Conservation (phyloP, 2,329 filamentous ascomycete genomes). For the Alternaria gansuensis region DNA sequence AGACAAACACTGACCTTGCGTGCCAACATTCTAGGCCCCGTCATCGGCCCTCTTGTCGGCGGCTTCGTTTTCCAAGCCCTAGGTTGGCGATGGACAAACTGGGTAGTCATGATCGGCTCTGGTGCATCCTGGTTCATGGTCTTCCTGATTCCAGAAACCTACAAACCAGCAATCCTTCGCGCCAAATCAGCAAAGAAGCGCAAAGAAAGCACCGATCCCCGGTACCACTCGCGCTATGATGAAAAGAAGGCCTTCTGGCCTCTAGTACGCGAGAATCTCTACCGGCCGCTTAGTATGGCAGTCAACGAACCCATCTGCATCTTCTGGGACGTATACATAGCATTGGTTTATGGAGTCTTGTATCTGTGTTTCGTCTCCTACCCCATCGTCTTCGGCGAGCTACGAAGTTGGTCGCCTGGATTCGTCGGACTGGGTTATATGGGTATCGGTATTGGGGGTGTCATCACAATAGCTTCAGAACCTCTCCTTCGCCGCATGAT, state of each 20-base stretch:
- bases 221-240: constrained; percentile 84
- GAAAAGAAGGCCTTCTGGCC: constrained; percentile 70
- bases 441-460: constrained; percentile 70
- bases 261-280: constrained; percentile 77
- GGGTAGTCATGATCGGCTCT: constrained; percentile 70
- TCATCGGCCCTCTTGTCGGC: constrained; percentile 74
- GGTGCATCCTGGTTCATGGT: constrained; percentile 69
- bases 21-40: constrained; percentile 53
- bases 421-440: constrained; percentile 79
- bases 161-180: constrained; percentile 74
- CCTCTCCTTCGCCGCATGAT: constrained; percentile 80
- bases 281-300: constrained; percentile 78
- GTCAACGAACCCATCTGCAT: constrained; percentile 88
- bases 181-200: constrained; percentile 75
- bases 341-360: constrained; percentile 83
- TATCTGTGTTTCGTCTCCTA: constrained; percentile 93
- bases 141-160: constrained; percentile 77
- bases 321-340: constrained; percentile 75
- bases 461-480: constrained; percentile 62
- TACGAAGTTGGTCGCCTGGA: constrained; percentile 79
- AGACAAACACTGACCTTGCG: too few relatives aligned
- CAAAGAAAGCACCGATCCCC: constrained; percentile 75
- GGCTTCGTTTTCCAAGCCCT: constrained; percentile 81
- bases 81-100: constrained; percentile 89
- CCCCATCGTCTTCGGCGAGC: constrained; percentile 79